These are phyloP conservation scores for Lentinula sp. DNA, from an alignment of 768 basidiomycete species.

Conservation along the genomic window DNA sequence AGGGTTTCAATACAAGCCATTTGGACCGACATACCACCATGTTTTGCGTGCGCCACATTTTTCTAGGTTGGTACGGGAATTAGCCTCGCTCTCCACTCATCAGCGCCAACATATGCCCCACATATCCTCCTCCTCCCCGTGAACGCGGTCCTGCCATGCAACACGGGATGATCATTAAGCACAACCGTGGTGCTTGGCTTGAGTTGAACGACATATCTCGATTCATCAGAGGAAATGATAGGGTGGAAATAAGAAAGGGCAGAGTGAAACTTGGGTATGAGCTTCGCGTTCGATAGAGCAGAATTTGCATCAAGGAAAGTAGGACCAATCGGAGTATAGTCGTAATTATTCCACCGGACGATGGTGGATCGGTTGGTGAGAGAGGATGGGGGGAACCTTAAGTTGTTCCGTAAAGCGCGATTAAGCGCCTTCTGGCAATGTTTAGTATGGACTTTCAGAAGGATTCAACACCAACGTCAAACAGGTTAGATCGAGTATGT, in stretches of 20 bases:
- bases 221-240: slow-evolving; percentile 69
- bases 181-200: slow-evolving; percentile 82
- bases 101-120: slow-evolving; percentile 88
- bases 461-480: too few species aligned
- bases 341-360: slow-evolving; percentile 93
- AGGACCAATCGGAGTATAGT: slow-evolving; percentile 70
- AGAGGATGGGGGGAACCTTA: slow-evolving; percentile 18
- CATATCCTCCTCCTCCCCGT: slow-evolving; percentile 87
- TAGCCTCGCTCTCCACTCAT: slow-evolving; percentile 84
- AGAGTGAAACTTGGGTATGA: slow-evolving; percentile 49
- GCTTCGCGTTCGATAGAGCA: too few species aligned
- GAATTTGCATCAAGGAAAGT: not conserved
- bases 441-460: too few species aligned
- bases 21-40: too few species aligned
- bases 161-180: slow-evolving; percentile 87
- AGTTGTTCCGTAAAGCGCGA: too few species aligned
- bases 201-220: slow-evolving; percentile 91
- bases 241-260: slow-evolving; percentile 77
- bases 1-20: too few species aligned
- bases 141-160: slow-evolving; percentile 93
- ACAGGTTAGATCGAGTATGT: too few species aligned
- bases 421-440: too few species aligned
- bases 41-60: too few species aligned
- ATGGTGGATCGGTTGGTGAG: slow-evolving; percentile 51
- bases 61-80: slow-evolving; percentile 29